phyloP scores from a whole-genome alignment of 2,329 filamentous ascomycete species.

The Clonostachys chloroleuca region DNA sequence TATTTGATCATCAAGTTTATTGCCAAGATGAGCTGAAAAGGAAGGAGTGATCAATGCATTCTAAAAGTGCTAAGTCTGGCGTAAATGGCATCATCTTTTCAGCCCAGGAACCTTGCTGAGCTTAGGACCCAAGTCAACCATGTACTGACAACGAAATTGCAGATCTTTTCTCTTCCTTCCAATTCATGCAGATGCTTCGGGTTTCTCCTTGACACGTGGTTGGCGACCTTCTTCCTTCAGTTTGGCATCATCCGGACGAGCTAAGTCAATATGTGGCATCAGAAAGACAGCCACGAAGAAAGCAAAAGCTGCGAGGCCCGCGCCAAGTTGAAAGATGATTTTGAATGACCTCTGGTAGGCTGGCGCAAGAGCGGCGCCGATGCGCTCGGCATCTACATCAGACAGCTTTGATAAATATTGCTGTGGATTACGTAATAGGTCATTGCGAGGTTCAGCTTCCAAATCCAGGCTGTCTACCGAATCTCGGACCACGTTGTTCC shows the following conservation, averaged over 20 bases:
- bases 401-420: conserved; percentile 20
- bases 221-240: conserved; percentile 25
- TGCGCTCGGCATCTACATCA: conserved; percentile 14
- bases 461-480: conserved; percentile 18
- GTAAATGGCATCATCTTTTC: no score
- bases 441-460: conserved; percentile 10
- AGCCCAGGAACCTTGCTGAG: no score
- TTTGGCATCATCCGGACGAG: conserved; percentile 26
- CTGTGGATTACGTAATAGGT: conserved; percentile 24
- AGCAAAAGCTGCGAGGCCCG: conserved; percentile 23
- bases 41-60: no score
- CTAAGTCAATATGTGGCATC: conserved; percentile 31
- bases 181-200: not conserved
- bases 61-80: no score
- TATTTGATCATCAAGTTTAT: no score
- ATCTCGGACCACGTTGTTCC: conserved; percentile 27
- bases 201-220: not conserved
- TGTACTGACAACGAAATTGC: no score
- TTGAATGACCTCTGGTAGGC: conserved; percentile 28
- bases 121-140: no score
- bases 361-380: conserved; percentile 23
- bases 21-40: no score
- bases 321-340: conserved; percentile 30
- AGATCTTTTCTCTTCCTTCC: not conserved
- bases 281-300: conserved; percentile 29